Base-by-base conservation (phyloP, 331 rosid species). In the Acacia concinna region DNA sequence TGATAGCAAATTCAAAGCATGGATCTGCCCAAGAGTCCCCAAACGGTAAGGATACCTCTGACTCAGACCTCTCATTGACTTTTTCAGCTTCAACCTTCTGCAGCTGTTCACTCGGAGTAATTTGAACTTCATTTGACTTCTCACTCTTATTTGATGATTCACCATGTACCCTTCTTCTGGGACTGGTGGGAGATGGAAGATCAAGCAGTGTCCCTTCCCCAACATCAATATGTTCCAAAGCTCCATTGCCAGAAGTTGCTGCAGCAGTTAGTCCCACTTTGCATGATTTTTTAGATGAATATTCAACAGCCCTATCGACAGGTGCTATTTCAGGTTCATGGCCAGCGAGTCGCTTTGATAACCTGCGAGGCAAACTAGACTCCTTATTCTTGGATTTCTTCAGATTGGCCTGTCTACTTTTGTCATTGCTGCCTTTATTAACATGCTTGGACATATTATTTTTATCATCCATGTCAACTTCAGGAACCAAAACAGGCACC, bases 291-390 rank as follows among this genome's bases (percentile, higher is more conserved):
- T 64, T 67, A 75, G 74, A 23, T 13, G 86, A 78, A 75, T 75
- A 88, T 86, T 77, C 87, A 81, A 82, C 67, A 79, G 84, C 85
- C 84, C 38, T 83, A 84, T 88, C 91, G n/a, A 73, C 71, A n/a
- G 87, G 87, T 32, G 10, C 76, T 20, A 81, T 77, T 87, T 92
- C 94, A 20, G 92, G 91, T 80, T 89, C 88, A 74, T 77, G 70
- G 59, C 92, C 97, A 73, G 98, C 90, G 78, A 91, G 87, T 74
- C 91, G 94, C 81, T 90, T 91, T 63, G 97, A 95, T 68, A 92
- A 75, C 80, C 94, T 85, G 51, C 63, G 73, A 46, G 93, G 96
- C 76, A 83, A 70, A 73, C 38, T 81, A 75, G 68, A 71, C 81
- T 81, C 97, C 82, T 81, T 79, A 66, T 71, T 85, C 88, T 81